Base-by-base conservation (phyloP, 345 rosid genomes). In the Cardamine occulta region DNA sequence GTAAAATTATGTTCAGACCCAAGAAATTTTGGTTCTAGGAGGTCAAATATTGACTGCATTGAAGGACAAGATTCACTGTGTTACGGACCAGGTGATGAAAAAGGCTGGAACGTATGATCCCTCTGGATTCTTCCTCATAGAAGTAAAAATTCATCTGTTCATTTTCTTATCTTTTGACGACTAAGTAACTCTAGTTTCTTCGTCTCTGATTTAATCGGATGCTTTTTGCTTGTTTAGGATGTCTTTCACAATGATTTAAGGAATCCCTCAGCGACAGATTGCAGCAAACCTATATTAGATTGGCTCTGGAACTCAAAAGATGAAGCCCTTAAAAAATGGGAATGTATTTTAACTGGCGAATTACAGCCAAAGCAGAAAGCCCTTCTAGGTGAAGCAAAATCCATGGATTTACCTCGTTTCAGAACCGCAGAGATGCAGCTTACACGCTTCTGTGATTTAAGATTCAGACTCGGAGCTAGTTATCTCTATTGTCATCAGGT, bases 401-500 rank as follows among this genome's bases (percentile, higher is more conserved):
- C 79, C 75, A 71, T 83, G 44, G 79, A 63, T 19, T 52, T 91
- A 77, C 97, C 97, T 59, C 79, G 57, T 40, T 88, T 90, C 54
- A 84, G 73, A 78, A 77, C 86, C 13, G 74, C 63, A 15, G 83
- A 85, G 8, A 90, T 91, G 98, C 88, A 86, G 31, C 84, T 54
- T 54, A 77, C 86, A 53, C 80, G 84, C 58, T 88, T 94, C 76
- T 81, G 88, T 71, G 92, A 91, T 70, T 66, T 90, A 72, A 84
- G 81, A 77, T 88, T 91, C 85, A 86, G 84, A 70, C 86, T 91
- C 12, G 98, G 97, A 80, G 93, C 97, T 23, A 88, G 82, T 17
- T 94, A 91, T 74, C 84, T 91, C 32, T 94, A 88, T 52, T 91
- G 95, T 78, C 98, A 94, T 74, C 98, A 91, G 93, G 97, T 92